phyloP scores from a whole-genome alignment of 2,329 filamentous ascomycete species.

The Venturia carpophila region DNA sequence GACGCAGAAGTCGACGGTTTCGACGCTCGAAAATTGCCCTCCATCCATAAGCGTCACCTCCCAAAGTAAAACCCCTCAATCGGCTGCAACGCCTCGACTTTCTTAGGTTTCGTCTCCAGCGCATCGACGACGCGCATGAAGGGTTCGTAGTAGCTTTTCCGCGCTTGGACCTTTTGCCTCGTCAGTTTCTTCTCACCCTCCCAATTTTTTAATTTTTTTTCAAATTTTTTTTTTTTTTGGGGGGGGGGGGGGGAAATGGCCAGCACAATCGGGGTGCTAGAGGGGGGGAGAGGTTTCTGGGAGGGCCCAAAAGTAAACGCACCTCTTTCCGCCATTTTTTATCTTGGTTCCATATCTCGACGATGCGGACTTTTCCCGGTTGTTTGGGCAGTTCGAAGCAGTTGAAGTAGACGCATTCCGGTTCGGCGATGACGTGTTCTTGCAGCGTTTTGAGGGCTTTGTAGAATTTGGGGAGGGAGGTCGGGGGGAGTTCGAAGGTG shows the following conservation, averaged over 20 bases:
- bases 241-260: too few relatives aligned
- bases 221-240: too few relatives aligned
- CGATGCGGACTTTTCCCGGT: neutral
- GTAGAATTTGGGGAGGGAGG: neutral
- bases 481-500: constrained; percentile 8
- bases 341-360: constrained; percentile 9
- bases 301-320: neutral
- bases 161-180: neutral
- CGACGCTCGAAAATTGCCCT: neutral
- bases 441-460: constrained; percentile 12
- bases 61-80: constrained; percentile 4
- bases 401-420: constrained; percentile 15
- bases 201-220: too few relatives aligned
- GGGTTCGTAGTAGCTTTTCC: neutral
- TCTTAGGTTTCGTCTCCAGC: neutral
- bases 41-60: constrained; percentile 9
- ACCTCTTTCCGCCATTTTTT: constrained; percentile 8
- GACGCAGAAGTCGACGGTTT: neutral
- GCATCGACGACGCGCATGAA: neutral
- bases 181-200: too few relatives aligned
- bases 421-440: constrained; percentile 4
- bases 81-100: constrained; percentile 8
- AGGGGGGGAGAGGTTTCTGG: too few relatives aligned
- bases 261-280: too few relatives aligned
- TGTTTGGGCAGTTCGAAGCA: constrained; percentile 7